Evolutionary conservation across 163 green algal genomes (phyloP), one percentile per base, ranked within the genome.

Genomic region (Volvox carteri): DNA sequence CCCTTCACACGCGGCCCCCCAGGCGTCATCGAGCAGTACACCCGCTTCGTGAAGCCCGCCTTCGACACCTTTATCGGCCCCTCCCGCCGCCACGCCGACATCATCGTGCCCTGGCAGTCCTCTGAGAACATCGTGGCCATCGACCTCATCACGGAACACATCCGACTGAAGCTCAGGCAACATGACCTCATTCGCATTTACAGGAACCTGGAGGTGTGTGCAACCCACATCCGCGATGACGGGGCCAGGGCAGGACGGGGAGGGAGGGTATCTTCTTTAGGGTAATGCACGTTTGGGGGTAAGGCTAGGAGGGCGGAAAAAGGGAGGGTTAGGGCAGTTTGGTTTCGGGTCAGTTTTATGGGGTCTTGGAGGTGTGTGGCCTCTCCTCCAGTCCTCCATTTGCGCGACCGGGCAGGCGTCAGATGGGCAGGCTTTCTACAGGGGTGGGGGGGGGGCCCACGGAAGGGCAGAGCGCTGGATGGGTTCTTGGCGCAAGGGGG

Each of bases 131-230:
- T 96, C 16, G 98, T 99, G 65, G 98, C 98, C 19, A 99, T 99
- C 48, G 97, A 99, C 91, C 93, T 99, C 58, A 98, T 99, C 95
- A 98, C 96, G n/a, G 92, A 98, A 86, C 96, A 99, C 93, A 99
- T 99, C 91, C 92, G 94, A 30, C 95, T 94, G 81, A 99, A 99
- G 92, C 95, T 99, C 74, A 94, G 97, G 77, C 95, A 98, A 92
- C 97, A 97, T 78, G 97, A 99, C 87, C 93, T 99, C 90, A 77
- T 91, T 46, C 95, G 98, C 37, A 97, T 99, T 86, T 99, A 98
- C 92, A 88, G 92, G 56, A 98, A 99, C 90, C 93, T 98, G 37
- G 93, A 98, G 90, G 86, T 94, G 65, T 23, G 75, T n/a, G n/a
- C n/a, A n/a, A 60, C 35, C 14, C 19, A 14, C 30, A 23, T n/a